Base-by-base conservation (phyloP, 2,329 filamentous ascomycete species). In the Aureobasidium sp. region DNA sequence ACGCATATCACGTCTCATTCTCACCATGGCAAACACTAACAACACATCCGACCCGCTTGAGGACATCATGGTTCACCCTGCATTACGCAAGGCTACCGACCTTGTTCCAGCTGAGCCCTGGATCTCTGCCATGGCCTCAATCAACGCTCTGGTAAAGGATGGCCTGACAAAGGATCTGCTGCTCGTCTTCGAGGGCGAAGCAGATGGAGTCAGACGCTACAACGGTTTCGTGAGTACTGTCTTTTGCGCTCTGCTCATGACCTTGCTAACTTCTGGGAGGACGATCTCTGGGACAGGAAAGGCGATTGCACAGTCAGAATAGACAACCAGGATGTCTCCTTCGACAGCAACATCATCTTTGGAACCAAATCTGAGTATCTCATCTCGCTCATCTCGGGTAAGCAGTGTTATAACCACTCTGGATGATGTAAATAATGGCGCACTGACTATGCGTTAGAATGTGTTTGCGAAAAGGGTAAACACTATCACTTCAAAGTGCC, bases 301-400 rank as follows among this genome's bases (percentile, higher is more conserved):
- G 57, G 57, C 21, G 57, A 59, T n/a, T 59, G 57, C n/a, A 41
- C 25, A 16, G 29, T 59, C 34, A 59, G 27, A n/a, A 5, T 59
- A 29, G 57, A n/a, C 14, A 42, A 13, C 10, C 45, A 59, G 27
- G 45, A 50, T 3, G 25, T 59, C 34, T 36, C 34, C 37, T 59
- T 59, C 5, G 45, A 59, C 36, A 59, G 57, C 30, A 41, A 36
- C 1, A 50, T 59, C 27, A 50, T 59, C 45, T 29, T 59, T 14
- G 57, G 21, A 27, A 49, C 32, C 36, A 50, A 29, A 10, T 59
- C 57, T 3, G 9, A 50, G 13, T 29, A 59, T 25, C 57, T 59
- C 11, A 42, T 50, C 30, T 41, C 44, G 10, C 25, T 59, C 2
- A 16, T 59, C 3, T 50, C 45, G 16, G 57, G 57, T 59, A 49